Evolutionary conservation across 305 asterid genomes (phyloP).

Genomic region (Lippia alba): DNA sequence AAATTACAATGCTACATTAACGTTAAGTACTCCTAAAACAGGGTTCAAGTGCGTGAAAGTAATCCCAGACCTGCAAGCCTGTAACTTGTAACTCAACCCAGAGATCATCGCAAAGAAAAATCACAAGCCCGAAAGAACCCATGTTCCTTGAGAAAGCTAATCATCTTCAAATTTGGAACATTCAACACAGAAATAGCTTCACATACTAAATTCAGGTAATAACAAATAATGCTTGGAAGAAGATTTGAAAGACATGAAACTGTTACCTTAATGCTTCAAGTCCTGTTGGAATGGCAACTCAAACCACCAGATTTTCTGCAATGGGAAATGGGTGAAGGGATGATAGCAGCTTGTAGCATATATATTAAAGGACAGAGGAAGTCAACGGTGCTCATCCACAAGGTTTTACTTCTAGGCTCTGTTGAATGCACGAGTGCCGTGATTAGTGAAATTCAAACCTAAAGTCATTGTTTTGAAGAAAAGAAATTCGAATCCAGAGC

Average conservation of each 20-base stretch:
- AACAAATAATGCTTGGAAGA: neutral
- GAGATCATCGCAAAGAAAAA: neutral
- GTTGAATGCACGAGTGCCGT: too few relatives aligned
- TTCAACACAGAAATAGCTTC: neutral
- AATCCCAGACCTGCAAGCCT: neutral
- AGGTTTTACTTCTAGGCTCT: neutral
- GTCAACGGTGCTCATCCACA: neutral
- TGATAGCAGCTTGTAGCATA: neutral
- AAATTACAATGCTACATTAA: too few relatives aligned
- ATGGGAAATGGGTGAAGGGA: neutral
- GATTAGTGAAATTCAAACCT: too few relatives aligned
- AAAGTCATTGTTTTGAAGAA: too few relatives aligned
- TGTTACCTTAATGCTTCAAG: constrained; percentile 2
- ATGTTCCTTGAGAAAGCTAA: neutral
- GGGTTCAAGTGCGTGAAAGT: neutral
- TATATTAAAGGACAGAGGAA: neutral
- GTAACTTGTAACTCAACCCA: neutral
- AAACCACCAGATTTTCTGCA: neutral
- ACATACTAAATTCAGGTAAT: neutral
- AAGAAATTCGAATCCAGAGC: too few relatives aligned
- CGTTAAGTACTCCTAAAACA: neutral
- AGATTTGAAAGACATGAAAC: neutral
- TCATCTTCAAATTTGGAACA: neutral
- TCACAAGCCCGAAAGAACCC: neutral
- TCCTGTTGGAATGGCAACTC: neutral